Conservation (phyloP, 2,329 filamentous ascomycete genomes). For the Alternaria novae-zelandiae region DNA sequence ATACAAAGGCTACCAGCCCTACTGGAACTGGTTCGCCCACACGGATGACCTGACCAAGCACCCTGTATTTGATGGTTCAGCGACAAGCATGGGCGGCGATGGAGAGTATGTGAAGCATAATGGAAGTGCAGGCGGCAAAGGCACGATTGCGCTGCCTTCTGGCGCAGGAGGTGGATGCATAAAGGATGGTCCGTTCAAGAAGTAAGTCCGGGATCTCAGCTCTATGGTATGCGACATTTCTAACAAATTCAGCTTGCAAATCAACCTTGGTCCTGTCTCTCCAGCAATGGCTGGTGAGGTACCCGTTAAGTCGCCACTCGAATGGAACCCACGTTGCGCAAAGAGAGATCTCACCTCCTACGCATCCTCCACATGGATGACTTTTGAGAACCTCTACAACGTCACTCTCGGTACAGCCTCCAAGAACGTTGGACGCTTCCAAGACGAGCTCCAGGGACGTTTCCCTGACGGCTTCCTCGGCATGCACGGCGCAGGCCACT, state of each 20-base stretch:
- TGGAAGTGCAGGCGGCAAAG: conserved; percentile 21
- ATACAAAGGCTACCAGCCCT: conserved; percentile 48
- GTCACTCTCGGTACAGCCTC: conserved; percentile 61
- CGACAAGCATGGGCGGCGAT: conserved; percentile 46
- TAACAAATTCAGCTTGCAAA: conserved; percentile 12
- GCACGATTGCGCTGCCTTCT: conserved; percentile 15
- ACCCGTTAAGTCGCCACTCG: conserved; percentile 18
- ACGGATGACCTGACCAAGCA: conserved; percentile 35
- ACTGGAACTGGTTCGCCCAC: conserved; percentile 56
- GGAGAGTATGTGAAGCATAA: conserved; percentile 15
- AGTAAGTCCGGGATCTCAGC: conserved; percentile 23
- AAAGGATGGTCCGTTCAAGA: conserved; percentile 28
- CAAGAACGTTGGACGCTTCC: conserved; percentile 45
- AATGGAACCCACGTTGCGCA: conserved; percentile 42
- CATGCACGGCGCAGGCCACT: conserved; percentile 52
- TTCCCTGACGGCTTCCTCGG: conserved; percentile 32
- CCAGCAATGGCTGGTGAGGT: conserved; percentile 15
- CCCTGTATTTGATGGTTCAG: conserved; percentile 35
- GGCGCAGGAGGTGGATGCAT: conserved; percentile 34
- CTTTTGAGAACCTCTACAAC: conserved; percentile 44
- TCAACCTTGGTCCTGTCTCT: conserved; percentile 33
- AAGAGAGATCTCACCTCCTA: conserved; percentile 44
- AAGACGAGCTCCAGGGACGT: conserved; percentile 35
- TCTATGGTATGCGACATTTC: too few species aligned
- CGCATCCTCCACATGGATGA: conserved; percentile 16